Evolutionary conservation across 1,139 yeast species (phyloP).

Genomic region (Schizosaccharomyces versatilis): DNA sequence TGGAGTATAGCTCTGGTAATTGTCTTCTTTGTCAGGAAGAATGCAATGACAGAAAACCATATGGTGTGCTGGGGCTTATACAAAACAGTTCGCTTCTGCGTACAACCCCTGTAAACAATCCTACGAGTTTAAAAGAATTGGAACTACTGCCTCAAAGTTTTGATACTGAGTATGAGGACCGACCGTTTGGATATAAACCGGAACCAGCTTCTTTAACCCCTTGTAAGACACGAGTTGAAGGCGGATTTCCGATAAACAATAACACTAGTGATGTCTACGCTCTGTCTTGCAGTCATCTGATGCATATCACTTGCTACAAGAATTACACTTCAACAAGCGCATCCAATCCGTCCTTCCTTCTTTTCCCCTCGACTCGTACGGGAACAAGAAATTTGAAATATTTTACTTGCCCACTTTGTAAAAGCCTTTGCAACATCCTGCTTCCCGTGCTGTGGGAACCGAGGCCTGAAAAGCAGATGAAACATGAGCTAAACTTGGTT

Average conservation of each 20-base stretch:
- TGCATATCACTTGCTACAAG: conserved; percentile 61
- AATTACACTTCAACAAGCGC: conserved; percentile 27
- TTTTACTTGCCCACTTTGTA: conserved; percentile 76
- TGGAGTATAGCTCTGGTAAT: conserved; percentile 23
- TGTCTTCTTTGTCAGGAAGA: conserved; percentile 84
- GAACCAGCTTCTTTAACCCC: background rate
- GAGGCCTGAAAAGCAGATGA: no score
- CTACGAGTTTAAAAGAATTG: background rate
- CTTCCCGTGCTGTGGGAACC: conserved; percentile 31
- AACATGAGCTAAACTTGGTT: no score
- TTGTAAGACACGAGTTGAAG: background rate
- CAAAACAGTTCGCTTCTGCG: conserved; percentile 16
- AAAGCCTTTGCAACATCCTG: conserved; percentile 63
- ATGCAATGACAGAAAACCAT: conserved; percentile 42
- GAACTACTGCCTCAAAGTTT: background rate
- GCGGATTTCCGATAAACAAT: background rate
- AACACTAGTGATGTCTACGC: conserved; percentile 23
- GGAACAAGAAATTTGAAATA: conserved; percentile 51
- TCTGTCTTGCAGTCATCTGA: conserved; percentile 82
- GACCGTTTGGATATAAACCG: conserved; percentile 6
- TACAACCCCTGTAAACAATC: background rate
- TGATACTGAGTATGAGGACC: background rate
- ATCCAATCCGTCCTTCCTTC: conserved; percentile 16
- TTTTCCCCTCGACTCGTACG: conserved; percentile 62
- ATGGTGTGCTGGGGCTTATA: conserved; percentile 48